Conservation (phyloP, 306 rosid genomes). For the Chamaecrista fasciculata region DNA sequence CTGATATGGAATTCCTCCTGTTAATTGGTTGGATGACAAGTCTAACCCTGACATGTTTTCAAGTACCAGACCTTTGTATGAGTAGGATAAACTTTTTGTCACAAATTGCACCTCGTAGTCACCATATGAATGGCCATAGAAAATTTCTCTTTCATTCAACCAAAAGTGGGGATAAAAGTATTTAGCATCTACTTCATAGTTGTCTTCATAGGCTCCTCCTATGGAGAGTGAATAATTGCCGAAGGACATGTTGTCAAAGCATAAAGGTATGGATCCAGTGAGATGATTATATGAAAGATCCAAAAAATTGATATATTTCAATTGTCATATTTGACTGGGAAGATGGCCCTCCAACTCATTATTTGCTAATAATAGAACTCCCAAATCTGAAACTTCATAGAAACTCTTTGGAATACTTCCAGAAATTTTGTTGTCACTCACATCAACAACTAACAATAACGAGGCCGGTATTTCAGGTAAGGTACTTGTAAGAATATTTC, state of each 20-base stretch:
- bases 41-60: slow-evolving; percentile 27
- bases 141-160: too few species aligned
- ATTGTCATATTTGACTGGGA: too few species aligned
- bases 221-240: neutral
- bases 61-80: neutral
- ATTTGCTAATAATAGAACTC: too few species aligned
- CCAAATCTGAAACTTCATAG: neutral
- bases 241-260: neutral
- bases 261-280: slow-evolving; percentile 1
- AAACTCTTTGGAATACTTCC: slow-evolving; percentile 2
- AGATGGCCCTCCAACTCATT: too few species aligned
- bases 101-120: neutral
- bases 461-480: neutral
- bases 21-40: slow-evolving; percentile 23
- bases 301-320: too few species aligned
- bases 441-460: neutral
- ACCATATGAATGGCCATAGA: neutral
- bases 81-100: neutral
- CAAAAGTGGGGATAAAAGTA: too few species aligned
- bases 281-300: too few species aligned
- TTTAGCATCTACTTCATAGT: too few species aligned
- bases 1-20: slow-evolving; percentile 20
- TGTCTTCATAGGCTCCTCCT: too few species aligned
- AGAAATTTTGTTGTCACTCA: slow-evolving; percentile 10
- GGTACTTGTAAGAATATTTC: slow-evolving; percentile 3